phyloP scores from a whole-genome alignment of 352 stramenopile species.

The Globisporangium echinulatum region DNA sequence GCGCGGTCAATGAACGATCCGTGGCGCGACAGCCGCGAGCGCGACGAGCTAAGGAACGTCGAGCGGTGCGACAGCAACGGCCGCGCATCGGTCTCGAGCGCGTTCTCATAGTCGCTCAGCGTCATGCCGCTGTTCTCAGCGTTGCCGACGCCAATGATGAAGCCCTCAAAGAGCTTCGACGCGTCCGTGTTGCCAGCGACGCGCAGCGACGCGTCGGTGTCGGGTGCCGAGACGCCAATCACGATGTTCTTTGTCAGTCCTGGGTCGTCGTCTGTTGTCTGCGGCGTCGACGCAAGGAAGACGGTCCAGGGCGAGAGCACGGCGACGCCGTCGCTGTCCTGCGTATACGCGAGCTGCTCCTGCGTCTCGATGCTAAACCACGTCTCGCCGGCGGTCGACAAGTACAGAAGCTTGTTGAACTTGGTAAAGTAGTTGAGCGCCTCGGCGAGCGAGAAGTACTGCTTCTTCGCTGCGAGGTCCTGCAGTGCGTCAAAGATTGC shows the following conservation, averaged over 20 bases:
- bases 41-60: slow-evolving; percentile 37
- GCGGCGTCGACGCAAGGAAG: slow-evolving; percentile 46
- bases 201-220: slow-evolving; percentile 75
- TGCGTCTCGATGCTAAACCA: slow-evolving; percentile 83
- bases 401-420: slow-evolving; percentile 72
- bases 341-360: slow-evolving; percentile 49
- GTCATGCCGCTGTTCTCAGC: slow-evolving; percentile 42
- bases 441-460: slow-evolving; percentile 79
- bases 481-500: slow-evolving; percentile 76
- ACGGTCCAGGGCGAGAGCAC: slow-evolving; percentile 68
- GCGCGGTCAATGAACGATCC: slow-evolving; percentile 66
- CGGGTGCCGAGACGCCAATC: slow-evolving; percentile 61
- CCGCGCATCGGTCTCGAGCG: background rate
- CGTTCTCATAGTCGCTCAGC: slow-evolving; percentile 40
- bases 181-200: slow-evolving; percentile 40
- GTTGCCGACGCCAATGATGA: slow-evolving; percentile 70
- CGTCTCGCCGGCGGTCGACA: slow-evolving; percentile 48
- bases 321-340: slow-evolving; percentile 49
- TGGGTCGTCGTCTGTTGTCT: slow-evolving; percentile 7
- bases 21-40: slow-evolving; percentile 15
- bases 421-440: slow-evolving; percentile 65
- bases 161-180: slow-evolving; percentile 70
- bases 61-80: slow-evolving; percentile 5
- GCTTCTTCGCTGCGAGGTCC: slow-evolving; percentile 78
- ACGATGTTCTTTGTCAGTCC: slow-evolving; percentile 59